Evolutionary conservation across 805 yeast genomes (phyloP), one percentile per base, ranked within the genome.

Genomic region (Candida odintsovae): DNA sequence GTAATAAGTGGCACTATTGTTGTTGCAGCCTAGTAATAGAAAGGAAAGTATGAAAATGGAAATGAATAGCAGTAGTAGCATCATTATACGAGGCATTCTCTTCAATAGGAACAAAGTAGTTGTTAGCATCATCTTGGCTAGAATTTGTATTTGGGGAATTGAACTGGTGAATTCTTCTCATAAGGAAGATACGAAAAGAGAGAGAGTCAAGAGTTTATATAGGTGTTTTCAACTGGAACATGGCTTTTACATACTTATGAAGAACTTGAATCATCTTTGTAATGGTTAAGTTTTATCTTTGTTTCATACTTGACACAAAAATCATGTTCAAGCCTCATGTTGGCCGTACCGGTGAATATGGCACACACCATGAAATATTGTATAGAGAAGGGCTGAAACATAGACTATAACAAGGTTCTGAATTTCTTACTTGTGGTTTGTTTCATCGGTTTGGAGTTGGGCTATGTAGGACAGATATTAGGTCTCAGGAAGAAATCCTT

Each of bases 11-110:
- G 64, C 38, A 6, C 65, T 49, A 0, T 68, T 46, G 18, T 66
- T 66, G 19, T 75, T 69, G 45, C 85, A 79, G 3, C 89, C 85
- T 6, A 80, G 56, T 12, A 82, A 62, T 6, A 82, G 63, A 58
- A 80, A 82, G 1, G 78, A 69, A 18, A 82, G 61, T 6, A 83
- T 61, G 48, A 80, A 73, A 3, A 73, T 65, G 1, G 76, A 58
- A 18, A 80, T 72, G 50, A 81, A 63, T 31, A 77, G 67, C 3
- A 76, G 53, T 0, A 72, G 28, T 10, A 75, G 50, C 38, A 71
- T 61, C 19, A 73, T 46, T 15, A 72, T 50, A 43, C 75, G 71
- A n/a, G 80, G 77, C 50, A 66, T 59, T 45, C 65, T 66, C 48
- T 68, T 70, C 20, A 68, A 36, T 16, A 58, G 48, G 38, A 55